phyloP scores from a whole-genome alignment of 331 rosid genomes.

The Ulmus americana region DNA sequence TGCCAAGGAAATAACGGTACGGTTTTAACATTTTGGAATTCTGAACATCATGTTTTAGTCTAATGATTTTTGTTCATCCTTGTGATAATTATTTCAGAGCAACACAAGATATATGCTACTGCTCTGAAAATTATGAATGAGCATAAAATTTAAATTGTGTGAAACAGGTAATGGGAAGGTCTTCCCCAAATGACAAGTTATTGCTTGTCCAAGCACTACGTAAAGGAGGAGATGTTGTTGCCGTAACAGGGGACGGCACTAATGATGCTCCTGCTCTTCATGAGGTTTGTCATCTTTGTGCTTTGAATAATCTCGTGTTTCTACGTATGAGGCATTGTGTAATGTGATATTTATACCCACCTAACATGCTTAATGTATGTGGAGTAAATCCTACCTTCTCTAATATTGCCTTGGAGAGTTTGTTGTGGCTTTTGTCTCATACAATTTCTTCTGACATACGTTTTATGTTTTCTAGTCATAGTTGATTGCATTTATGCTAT shows the following conservation, averaged over 20 bases:
- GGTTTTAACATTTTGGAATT: conserved; percentile 13
- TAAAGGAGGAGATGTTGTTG: conserved; percentile 84
- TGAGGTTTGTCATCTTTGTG: conserved; percentile 61
- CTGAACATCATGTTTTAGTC: conserved; percentile 18
- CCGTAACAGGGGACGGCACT: conserved; percentile 99
- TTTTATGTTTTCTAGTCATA: conserved; percentile 17
- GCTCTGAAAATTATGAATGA: neutral
- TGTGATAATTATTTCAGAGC: conserved; percentile 10
- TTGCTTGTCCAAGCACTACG: conserved; percentile 97
- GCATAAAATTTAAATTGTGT: neutral
- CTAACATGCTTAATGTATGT: too few relatives aligned
- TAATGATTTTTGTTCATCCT: conserved; percentile 10
- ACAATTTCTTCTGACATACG: too few relatives aligned
- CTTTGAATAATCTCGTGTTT: conserved; percentile 4
- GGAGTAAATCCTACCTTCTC: too few relatives aligned
- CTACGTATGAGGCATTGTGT: neutral
- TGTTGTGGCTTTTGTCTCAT: too few relatives aligned
- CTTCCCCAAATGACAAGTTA: conserved; percentile 98
- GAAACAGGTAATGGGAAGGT: conserved; percentile 87
- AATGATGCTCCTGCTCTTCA: conserved; percentile 99
- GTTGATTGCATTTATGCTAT: conserved; percentile 33
- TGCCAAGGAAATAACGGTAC: conserved; percentile 62
- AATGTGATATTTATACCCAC: too few relatives aligned
- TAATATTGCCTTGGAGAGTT: too few relatives aligned
- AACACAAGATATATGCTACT: neutral